Percentiles rank a stretch among this genome's conserved stretches.
These are phyloP conservation scores for Debaryomyces sp. DNA, from an alignment of 1,139 yeast species.

Conservation along the genomic window DNA sequence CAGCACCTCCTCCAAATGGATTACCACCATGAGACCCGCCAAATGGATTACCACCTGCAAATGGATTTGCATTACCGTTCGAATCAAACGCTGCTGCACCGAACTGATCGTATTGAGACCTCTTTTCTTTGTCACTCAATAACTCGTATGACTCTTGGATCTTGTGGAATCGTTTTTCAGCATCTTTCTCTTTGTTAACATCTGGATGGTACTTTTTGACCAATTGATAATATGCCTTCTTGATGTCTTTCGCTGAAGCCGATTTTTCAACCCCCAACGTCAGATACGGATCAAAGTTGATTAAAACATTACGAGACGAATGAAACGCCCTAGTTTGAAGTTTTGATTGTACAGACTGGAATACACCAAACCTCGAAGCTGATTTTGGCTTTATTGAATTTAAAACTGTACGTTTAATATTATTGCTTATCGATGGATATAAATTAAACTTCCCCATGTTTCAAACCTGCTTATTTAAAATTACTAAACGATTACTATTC, in stretches of 20 bases:
- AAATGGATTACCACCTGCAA: constrained; percentile 48
- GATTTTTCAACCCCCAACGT: constrained; percentile 73
- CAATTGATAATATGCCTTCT: constrained; percentile 88
- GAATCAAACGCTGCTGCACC: constrained; percentile 86
- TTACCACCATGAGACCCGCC: constrained; percentile 47
- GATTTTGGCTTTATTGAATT: constrained; percentile 5
- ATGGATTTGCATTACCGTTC: constrained; percentile 61
- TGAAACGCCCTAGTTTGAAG: constrained; percentile 28
- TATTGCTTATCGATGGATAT: constrained; percentile 7
- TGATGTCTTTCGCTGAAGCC: constrained; percentile 83
- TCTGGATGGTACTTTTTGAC: constrained; percentile 97
- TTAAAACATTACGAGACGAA: constrained; percentile 19
- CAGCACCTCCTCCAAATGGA: constrained; percentile 36
- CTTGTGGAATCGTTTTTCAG: constrained; percentile 88
- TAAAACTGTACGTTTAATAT: constrained; percentile 8
- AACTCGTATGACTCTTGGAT: constrained; percentile 94
- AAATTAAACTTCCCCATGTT: constrained; percentile 8
- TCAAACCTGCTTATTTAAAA: constrained; percentile 13
- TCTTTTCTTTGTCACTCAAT: constrained; percentile 81
- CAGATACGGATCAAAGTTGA: constrained; percentile 76
- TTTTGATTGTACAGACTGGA: neutral
- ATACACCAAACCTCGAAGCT: neutral
- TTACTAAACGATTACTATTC: neutral
- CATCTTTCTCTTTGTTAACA: constrained; percentile 86
- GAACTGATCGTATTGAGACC: constrained; percentile 87